Base-by-base conservation (phyloP, 164 flowering plant genomes). In the Tetracentron sinense region DNA sequence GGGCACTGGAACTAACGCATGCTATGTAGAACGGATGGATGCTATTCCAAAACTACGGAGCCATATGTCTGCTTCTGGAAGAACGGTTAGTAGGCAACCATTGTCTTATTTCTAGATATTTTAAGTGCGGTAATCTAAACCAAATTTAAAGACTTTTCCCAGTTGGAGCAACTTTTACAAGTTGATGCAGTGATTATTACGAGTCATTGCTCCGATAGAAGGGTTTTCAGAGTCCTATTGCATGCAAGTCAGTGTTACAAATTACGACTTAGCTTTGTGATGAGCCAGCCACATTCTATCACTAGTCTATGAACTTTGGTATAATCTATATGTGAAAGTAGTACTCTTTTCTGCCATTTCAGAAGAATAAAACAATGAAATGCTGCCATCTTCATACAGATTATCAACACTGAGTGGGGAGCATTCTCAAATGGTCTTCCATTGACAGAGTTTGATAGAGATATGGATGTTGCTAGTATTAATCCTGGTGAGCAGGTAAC, bases 1-100 rank as follows among this genome's bases (percentile, higher is more conserved):
- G 63, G 98, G 97, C n/a, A 93, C 97, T 26, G 96, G 97, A 73
- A 90, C 98, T 28, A 90, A 93, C 77, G 98, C 98, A 8, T 89
- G 92, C 71, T 93, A 90, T 72, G 80, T 93, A 15, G 90, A 93
- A 68, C 72, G 79, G 26, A 62, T 56, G 42, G 85, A 84, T 74
- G 81, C 82, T 47, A 87, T 90, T 62, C 89, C 86, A 42, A 92
- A 90, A 66, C 68, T 84, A 17, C 64, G 69, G 0, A 74, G 83
- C 23, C 69, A 67, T 0, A 57, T 20, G 27, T 71, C 82, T 19
- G 44, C 57, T 31, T 76, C 92, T 53, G 84, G 87, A 61, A 79
- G 64, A 67, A 92, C 80, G 83, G 97, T 90, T 52, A 26, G 80
- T 69, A 55, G 27, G 29, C 29, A 25, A 35, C 48, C 15, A 20